These are phyloP conservation scores for Gardenia jasminoides DNA, from an alignment of 257 asterid species.

Conservation along the genomic window DNA sequence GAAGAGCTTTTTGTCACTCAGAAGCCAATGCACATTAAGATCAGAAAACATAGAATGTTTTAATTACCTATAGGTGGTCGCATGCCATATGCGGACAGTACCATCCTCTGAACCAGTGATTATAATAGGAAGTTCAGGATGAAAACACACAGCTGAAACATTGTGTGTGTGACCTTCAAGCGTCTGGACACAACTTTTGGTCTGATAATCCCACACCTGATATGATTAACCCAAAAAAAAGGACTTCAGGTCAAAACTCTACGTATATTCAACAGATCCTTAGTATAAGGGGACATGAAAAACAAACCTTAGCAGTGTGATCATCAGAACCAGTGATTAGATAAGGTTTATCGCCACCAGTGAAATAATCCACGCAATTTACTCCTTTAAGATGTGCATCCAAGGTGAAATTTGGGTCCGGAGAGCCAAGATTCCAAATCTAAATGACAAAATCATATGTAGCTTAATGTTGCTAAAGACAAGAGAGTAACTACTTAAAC, in stretches of 20 bases:
- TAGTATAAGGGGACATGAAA: slow-evolving; percentile 17
- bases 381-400: slow-evolving; percentile 98
- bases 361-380: slow-evolving; percentile 94
- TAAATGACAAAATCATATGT: slow-evolving; percentile 28
- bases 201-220: slow-evolving; percentile 99
- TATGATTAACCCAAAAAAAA: slow-evolving; percentile 10
- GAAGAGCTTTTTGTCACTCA: neutral
- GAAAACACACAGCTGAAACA: slow-evolving; percentile 99
- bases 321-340: slow-evolving; percentile 97
- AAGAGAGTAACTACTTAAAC: no score
- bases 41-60: slow-evolving; percentile 15
- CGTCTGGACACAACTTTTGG: slow-evolving; percentile 97
- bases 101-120: slow-evolving; percentile 99
- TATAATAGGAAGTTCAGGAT: slow-evolving; percentile 97
- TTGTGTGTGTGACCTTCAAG: slow-evolving; percentile 98
- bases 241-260: slow-evolving; percentile 7
- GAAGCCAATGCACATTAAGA: no score
- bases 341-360: slow-evolving; percentile 97
- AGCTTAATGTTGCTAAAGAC: no score
- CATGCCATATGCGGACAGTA: slow-evolving; percentile 99
- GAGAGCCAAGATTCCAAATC: slow-evolving; percentile 99
- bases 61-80: slow-evolving; percentile 87
- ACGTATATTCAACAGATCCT: slow-evolving; percentile 16
- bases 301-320: slow-evolving; percentile 93
- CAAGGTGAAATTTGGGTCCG: slow-evolving; percentile 96